phyloP scores from a whole-genome alignment of 345 rosid genomes.

The Bruguiera gymnorhiza region DNA sequence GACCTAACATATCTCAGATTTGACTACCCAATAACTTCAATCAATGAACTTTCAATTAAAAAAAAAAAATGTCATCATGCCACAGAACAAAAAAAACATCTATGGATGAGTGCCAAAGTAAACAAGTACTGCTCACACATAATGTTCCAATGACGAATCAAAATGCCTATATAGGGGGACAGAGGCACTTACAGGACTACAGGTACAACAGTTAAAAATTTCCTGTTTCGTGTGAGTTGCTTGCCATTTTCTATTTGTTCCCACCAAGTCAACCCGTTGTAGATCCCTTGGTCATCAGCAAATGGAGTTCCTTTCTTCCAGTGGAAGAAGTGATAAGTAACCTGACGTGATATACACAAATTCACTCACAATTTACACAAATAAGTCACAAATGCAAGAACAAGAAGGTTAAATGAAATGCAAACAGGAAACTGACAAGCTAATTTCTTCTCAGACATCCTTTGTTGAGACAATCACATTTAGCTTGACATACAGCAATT shows the following conservation, averaged over 20 bases:
- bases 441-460: not conserved
- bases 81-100: no score
- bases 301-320: conserved; percentile 99
- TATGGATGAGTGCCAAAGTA: no score
- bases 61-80: no score
- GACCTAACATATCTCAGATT: not conserved
- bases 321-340: conserved; percentile 94
- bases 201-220: conserved; percentile 90
- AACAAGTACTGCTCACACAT: not conserved
- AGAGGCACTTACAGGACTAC: conserved; percentile 69
- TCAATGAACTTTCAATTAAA: not conserved
- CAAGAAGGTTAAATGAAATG: not conserved
- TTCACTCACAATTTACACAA: not conserved
- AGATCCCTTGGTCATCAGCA: conserved; percentile 97
- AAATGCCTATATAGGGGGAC: not conserved
- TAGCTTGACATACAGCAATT: not conserved
- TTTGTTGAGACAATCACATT: conserved; percentile 1
- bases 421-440: not conserved
- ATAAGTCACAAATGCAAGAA: not conserved
- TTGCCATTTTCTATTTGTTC: conserved; percentile 95
- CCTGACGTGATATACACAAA: conserved; percentile 36
- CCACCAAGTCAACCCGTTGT: conserved; percentile 97
- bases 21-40: not conserved
- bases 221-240: conserved; percentile 93
- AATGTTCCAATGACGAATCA: not conserved